These are phyloP conservation scores for Trichocladium uniseriatum DNA, from an alignment of 495 filamentous ascomycete species.

Conservation along the genomic window DNA sequence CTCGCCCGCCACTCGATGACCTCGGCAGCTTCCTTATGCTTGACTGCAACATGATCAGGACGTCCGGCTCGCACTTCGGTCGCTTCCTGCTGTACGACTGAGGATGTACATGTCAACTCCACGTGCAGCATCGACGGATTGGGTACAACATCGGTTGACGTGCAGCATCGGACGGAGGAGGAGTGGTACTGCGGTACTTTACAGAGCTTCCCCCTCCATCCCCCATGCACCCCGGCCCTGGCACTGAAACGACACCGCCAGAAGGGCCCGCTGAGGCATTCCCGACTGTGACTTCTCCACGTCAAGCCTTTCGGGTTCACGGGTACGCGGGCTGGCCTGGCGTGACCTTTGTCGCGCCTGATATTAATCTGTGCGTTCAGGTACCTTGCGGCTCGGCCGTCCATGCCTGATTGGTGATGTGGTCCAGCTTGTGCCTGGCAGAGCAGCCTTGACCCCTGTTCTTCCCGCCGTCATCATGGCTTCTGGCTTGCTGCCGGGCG, in stretches of 20 bases:
- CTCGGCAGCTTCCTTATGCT: no score
- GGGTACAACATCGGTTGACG: conserved; percentile 19
- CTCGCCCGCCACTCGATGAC: conserved; percentile 1
- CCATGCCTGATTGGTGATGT: conserved; percentile 22
- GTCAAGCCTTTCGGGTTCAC: conserved; percentile 11
- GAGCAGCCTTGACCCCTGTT: conserved; percentile 20
- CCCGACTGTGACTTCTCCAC: conserved; percentile 8
- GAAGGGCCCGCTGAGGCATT: no score
- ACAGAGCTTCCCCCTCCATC: conserved; percentile 1
- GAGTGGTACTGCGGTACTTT: neutral
- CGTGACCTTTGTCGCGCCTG: conserved; percentile 24
- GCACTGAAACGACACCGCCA: conserved; percentile 24
- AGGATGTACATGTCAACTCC: conserved; percentile 16
- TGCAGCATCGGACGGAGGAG: conserved; percentile 8
- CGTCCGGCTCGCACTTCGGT: conserved; percentile 21
- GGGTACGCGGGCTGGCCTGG: neutral
- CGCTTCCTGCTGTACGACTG: conserved; percentile 20
- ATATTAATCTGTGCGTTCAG: conserved; percentile 30
- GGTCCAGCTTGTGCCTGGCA: conserved; percentile 23
- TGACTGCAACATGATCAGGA: conserved; percentile 26
- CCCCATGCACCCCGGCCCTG: conserved; percentile 22
- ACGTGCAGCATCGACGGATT: conserved; percentile 16
- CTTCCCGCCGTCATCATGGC: neutral
- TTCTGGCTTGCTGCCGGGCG: conserved; percentile 10
- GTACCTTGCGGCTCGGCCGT: conserved; percentile 21